Evolutionary conservation across 345 rosid species (phyloP), one percentile per base, ranked within the genome.

Genomic region (Citrus sp.): DNA sequence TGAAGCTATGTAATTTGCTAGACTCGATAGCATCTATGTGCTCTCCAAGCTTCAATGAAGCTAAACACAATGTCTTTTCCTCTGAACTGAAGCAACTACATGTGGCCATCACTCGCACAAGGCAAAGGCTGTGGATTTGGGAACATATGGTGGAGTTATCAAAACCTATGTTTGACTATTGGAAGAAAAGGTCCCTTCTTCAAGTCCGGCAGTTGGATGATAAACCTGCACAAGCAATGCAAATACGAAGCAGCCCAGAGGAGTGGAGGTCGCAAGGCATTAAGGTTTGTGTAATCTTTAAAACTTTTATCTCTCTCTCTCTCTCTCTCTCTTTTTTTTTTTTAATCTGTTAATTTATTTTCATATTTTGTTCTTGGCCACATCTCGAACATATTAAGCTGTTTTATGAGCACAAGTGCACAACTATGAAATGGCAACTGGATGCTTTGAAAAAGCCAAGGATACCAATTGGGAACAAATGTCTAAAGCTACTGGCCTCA

Each of bases 121-220:
- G 86, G 76, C 92, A 87, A 69, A 82, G 94, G 42, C 75, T 89
- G 62, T 88, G 89, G 89, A 84, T 90, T 37, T 84, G 87, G 75
- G 94, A 90, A 69, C 82, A 82, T 42, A 8, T 55, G 1, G 78
- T 78, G 75, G 91, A 87, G 32, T 40, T 82, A 27, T 81, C 86
- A 0, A 75, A 75, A 71, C 87, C 90, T 6, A 74, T 88, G 80
- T 80, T 84, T 24, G 77, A 84, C 60, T 35, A 72, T 32, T 84
- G 87, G 89, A 83, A 38, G 77, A 77, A 71, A 68, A 76, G 54
- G 73, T 40, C 46, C 27, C 86, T 89, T 61, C 78, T 89, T n/a
- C 81, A 85, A 78, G 82, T 80, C 8, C 70, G 83, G 71, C 71
- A 77, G 77, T 62, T 85, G 61, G 89, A 89, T 77, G 80, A 72